Conservation (phyloP, 1,284 basidiomycete genomes). For the Trichosporon faecale region DNA sequence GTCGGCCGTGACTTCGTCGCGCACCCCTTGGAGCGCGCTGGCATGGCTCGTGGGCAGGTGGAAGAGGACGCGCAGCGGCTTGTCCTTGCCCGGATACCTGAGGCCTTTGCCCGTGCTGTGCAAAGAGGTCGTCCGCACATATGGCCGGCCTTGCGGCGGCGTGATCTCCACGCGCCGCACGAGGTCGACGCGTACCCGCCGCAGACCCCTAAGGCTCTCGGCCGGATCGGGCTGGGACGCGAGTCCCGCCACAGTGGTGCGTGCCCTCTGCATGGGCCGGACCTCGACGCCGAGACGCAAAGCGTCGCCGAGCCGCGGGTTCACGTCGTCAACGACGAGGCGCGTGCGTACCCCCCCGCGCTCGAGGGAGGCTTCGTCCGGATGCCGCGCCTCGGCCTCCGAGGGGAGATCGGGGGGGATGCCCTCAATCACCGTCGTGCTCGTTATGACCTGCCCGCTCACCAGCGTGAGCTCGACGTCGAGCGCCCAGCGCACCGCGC, state of each 20-base stretch:
- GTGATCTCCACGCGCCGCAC: constrained; percentile 35
- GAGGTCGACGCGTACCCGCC: constrained; percentile 47
- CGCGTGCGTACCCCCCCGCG: constrained; percentile 35
- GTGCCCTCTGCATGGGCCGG: constrained; percentile 28
- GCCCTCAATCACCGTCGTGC: constrained; percentile 39
- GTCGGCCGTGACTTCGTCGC: constrained; percentile 42
- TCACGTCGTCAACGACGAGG: constrained; percentile 34
- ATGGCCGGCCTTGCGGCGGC: constrained; percentile 6
- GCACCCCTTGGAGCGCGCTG: constrained; percentile 30
- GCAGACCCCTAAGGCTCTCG: constrained; percentile 36
- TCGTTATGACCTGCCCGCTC: constrained; percentile 28
- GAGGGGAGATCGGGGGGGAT: constrained; percentile 35
- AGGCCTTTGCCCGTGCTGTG: constrained; percentile 49
- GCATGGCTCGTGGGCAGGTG: constrained; percentile 40
- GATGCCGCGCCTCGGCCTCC: constrained; percentile 1
- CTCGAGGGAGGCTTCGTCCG: constrained; percentile 30
- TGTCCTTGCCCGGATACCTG: constrained; percentile 42
- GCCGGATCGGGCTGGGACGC: constrained; percentile 35
- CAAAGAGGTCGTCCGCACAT: constrained; percentile 5
- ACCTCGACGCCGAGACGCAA: constrained; percentile 46
- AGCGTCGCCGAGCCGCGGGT: constrained; percentile 37
- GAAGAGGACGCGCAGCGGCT: constrained; percentile 43
- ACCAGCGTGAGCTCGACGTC: constrained; percentile 30
- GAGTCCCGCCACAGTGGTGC: constrained; percentile 36
- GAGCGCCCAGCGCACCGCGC: constrained; percentile 37